These are phyloP conservation scores for Hemerocallis citrina DNA, from an alignment of 106 monocot genomes.

Conservation along the genomic window DNA sequence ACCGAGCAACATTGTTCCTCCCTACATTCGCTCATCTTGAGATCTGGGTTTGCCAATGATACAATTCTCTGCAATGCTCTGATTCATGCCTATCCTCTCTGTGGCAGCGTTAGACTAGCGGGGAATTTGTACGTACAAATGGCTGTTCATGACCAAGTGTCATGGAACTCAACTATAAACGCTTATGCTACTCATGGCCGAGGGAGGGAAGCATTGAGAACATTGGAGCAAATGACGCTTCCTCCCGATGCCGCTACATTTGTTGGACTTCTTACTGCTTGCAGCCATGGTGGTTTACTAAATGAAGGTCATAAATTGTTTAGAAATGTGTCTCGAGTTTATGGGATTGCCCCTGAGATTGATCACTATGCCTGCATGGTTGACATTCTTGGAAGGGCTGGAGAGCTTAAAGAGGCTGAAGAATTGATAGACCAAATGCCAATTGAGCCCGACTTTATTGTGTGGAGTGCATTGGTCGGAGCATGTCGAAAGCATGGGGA, in stretches of 20 bases:
- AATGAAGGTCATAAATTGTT: slow-evolving; percentile 59
- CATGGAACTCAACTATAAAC: slow-evolving; percentile 86
- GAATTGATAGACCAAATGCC: slow-evolving; percentile 53
- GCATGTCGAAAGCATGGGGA: slow-evolving; percentile 66
- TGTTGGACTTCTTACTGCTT: slow-evolving; percentile 57
- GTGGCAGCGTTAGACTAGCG: slow-evolving; percentile 39
- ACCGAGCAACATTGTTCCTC: slow-evolving; percentile 37
- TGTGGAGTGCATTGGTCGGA: slow-evolving; percentile 73
- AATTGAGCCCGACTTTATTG: slow-evolving; percentile 44
- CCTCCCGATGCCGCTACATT: slow-evolving; percentile 73
- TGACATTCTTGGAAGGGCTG: slow-evolving; percentile 74
- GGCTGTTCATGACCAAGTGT: slow-evolving; percentile 38
- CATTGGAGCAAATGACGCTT: slow-evolving; percentile 45
- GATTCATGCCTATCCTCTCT: slow-evolving; percentile 53
- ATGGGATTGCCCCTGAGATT: slow-evolving; percentile 42
- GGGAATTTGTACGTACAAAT: slow-evolving; percentile 39
- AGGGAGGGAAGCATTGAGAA: slow-evolving; percentile 38
- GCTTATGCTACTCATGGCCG: slow-evolving; percentile 67
- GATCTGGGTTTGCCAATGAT: slow-evolving; percentile 37
- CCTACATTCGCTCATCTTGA: slow-evolving; percentile 46
- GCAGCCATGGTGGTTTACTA: slow-evolving; percentile 76
- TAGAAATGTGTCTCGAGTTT: slow-evolving; percentile 25
- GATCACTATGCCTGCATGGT: slow-evolving; percentile 92
- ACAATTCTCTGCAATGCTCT: slow-evolving; percentile 41
- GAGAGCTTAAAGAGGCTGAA: slow-evolving; percentile 45